Evolutionary conservation across 1,284 basidiomycete species (phyloP), one percentile per base, ranked within the genome.

Genomic region (Ceratobasidium sp.): DNA sequence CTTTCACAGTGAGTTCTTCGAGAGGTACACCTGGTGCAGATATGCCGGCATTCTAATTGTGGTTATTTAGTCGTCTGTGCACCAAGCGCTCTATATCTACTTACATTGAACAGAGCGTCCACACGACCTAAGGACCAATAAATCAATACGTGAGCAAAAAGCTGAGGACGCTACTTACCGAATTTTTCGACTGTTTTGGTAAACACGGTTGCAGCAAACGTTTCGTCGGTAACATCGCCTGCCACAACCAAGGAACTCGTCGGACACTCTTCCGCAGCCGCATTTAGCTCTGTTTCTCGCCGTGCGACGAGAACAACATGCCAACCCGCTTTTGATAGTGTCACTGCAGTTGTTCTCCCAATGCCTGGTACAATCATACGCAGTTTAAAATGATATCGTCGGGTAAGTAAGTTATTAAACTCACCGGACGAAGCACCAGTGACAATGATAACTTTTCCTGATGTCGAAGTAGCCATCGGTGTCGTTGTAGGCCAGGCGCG

Each of bases 101-200:
- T 82, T 80, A 91, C 93, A 82, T 95, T 95, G 85, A 95, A 95
- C 20, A 93, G 80, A n/a, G 94, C 80, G 81, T 95, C 93, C 28
- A 95, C 81, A 1, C 91, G 86, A 6, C 91, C 91, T 92, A 78
- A 35, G 54, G 35, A 54, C 26, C 23, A 35, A 15, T 49, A 35
- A 17, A 23, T 60, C 10, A 68, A 10, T 26, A n/a, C 37, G 17
- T 73, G 6, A 31, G 66, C 37, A 7, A 42, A 13, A 78, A 28
- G 20, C 8, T 65, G 45, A 28, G 2, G 0, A 15, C 35, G 71
- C 15, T 13, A 80, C 85, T 61, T 80, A 89, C 92, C 92, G 81
- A 91, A 94, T 76, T 86, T 85, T 31, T 86, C 82, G 60, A 89
- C 82, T 1, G 90, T 86, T 45, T 85, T 82, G 10, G 84, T 80